phyloP scores from a whole-genome alignment of 495 filamentous ascomycete species.

The Diplogelasinospora grovesii region DNA sequence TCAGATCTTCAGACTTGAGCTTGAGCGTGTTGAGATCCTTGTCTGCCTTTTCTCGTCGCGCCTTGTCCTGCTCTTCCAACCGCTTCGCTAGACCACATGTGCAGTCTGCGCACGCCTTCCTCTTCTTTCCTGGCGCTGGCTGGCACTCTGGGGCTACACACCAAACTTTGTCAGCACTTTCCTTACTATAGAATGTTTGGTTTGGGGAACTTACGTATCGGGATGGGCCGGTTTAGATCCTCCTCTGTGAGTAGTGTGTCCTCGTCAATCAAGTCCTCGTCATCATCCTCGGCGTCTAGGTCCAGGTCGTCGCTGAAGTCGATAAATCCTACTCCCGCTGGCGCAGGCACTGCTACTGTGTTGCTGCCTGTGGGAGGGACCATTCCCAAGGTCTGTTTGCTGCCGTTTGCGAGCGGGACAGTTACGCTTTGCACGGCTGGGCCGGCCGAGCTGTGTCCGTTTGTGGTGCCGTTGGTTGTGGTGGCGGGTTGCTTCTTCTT shows the following conservation, averaged over 20 bases:
- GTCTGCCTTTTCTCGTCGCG: conserved; percentile 54
- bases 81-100: conserved; percentile 80
- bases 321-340: conserved; percentile 63
- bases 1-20: conserved; percentile 68
- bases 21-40: conserved; percentile 53
- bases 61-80: conserved; percentile 72
- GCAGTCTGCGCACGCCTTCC: conserved; percentile 95
- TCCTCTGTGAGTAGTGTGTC: conserved; percentile 77
- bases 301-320: conserved; percentile 64
- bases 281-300: conserved; percentile 48
- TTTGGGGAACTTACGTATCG: too few species aligned
- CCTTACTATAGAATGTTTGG: too few species aligned
- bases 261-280: conserved; percentile 83
- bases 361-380: too few species aligned
- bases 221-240: conserved; percentile 63
- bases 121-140: conserved; percentile 75
- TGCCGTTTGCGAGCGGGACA: neutral
- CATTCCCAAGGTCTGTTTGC: conserved; percentile 13
- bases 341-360: conserved; percentile 30
- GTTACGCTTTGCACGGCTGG: conserved; percentile 8
- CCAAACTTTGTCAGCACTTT: too few species aligned
- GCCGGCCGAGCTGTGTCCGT: conserved; percentile 5
- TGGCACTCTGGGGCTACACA: conserved; percentile 76
- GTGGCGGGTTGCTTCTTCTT: conserved; percentile 58
- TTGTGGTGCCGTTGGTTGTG: neutral